Base-by-base conservation (phyloP, 139 green algal species). In the Spirogloea muscicola region DNA sequence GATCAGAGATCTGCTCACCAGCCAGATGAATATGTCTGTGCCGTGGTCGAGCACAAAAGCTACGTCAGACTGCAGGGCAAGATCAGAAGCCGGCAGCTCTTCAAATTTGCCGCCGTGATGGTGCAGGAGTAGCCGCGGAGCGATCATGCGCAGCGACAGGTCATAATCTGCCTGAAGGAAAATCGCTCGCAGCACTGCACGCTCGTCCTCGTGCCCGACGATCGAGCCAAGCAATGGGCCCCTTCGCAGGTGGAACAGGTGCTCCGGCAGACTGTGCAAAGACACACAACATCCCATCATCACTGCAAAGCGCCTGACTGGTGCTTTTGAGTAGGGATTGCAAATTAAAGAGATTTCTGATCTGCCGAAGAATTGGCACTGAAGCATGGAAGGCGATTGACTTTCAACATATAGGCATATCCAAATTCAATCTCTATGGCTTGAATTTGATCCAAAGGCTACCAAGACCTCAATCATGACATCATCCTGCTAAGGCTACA, bases 221-320 rank as follows among this genome's bases (percentile, higher is more conserved):
- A 81, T 40, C 4, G 18, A 3, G 38, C 83, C 79, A 37, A 89
- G 57, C 71, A 88, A 72, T 2, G 79, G 76, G 16, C 84, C 82
- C 18, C 85, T 74, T 39, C 65, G 52, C 66, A 89, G 49, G 37
- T 87, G 75, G 58, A 84, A 89, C 55, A 89, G 62, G 34, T 49
- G 61, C 79, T 88, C 82, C 37, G 62, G 67, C 48, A 88, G 36
- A 4, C 48, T 48, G n/a, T n/a, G n/a, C n/a, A n/a, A n/a, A n/a
- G n/a, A n/a, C n/a, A n/a, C n/a, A n/a, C n/a, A n/a, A n/a, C n/a
- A n/a, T n/a, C n/a, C n/a, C n/a, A n/a, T n/a, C n/a, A n/a, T n/a
- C n/a, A n/a, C n/a, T n/a, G n/a, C n/a, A n/a, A n/a, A n/a, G n/a
- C n/a, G n/a, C n/a, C n/a, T n/a, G n/a, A n/a, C n/a, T n/a, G n/a